These are phyloP conservation scores for Myotisia sp. DNA, from an alignment of 2,329 filamentous ascomycete genomes.

Conservation along the genomic window DNA sequence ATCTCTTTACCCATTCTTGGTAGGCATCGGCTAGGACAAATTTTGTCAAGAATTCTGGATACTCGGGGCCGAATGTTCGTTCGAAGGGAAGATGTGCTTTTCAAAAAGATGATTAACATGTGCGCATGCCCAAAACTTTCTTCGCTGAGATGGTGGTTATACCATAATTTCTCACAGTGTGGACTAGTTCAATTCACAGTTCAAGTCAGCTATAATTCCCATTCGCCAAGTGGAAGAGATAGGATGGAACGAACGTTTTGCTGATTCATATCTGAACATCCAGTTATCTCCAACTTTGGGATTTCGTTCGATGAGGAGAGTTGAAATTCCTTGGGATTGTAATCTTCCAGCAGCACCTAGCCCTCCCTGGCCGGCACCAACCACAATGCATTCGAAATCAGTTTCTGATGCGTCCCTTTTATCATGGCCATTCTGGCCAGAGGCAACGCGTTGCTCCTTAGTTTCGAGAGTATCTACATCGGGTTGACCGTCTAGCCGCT, in stretches of 20 bases:
- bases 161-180: slow-evolving; percentile 11
- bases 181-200: slow-evolving; percentile 9
- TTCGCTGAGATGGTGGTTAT: not conserved
- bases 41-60: slow-evolving; percentile 15
- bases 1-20: slow-evolving; percentile 14
- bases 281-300: slow-evolving; percentile 33
- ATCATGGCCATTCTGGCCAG: not conserved
- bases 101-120: not conserved
- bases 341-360: slow-evolving; percentile 31
- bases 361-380: slow-evolving; percentile 34
- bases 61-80: slow-evolving; percentile 14
- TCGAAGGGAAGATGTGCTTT: slow-evolving; percentile 18
- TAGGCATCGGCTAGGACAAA: slow-evolving; percentile 15
- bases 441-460: not conserved
- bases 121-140: not conserved
- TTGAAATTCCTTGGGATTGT: slow-evolving; percentile 29
- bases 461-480: slow-evolving; percentile 13
- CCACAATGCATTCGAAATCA: slow-evolving; percentile 22
- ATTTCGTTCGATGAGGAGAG: slow-evolving; percentile 34
- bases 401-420: slow-evolving; percentile 1
- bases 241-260: slow-evolving; percentile 18
- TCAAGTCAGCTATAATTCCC: too few relatives aligned
- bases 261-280: slow-evolving; percentile 33
- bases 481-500: slow-evolving; percentile 13
- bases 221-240: too few relatives aligned